These are phyloP conservation scores for Choiromyces venosus DNA, from an alignment of 495 filamentous ascomycete species.

Conservation along the genomic window DNA sequence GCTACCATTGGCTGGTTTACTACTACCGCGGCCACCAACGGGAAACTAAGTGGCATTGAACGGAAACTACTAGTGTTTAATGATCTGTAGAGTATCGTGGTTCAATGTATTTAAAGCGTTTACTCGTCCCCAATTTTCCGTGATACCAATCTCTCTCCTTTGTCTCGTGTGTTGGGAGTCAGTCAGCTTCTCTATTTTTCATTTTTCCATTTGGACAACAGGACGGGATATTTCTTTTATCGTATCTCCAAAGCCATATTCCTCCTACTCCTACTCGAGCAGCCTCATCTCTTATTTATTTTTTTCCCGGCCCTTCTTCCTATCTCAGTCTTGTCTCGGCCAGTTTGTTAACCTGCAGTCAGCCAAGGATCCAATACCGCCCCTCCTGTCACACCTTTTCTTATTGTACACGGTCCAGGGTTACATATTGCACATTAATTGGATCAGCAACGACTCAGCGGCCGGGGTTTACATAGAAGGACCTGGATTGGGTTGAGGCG, in stretches of 20 bases:
- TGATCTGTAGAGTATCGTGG: not conserved
- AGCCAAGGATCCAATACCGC: not conserved
- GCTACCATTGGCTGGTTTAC: not conserved
- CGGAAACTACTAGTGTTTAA: not conserved
- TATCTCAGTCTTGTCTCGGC: not conserved
- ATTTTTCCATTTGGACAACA: not conserved
- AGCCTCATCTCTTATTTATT: not conserved
- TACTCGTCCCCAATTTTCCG: not conserved
- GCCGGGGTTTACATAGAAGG: not conserved
- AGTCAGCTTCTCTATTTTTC: not conserved
- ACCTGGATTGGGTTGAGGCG: not conserved
- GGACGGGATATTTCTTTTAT: not conserved
- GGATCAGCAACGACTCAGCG: not conserved
- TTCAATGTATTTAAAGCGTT: not conserved
- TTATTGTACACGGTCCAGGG: not conserved
- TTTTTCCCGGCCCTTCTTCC: not conserved
- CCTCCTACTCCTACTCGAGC: not conserved
- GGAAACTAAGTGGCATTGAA: not conserved
- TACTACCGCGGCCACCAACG: not conserved
- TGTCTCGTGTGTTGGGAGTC: not conserved
- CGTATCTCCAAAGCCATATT: not conserved
- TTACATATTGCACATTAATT: not conserved
- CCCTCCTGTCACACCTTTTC: not conserved
- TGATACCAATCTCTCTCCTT: not conserved
- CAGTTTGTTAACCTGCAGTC: slow-evolving; percentile 3